Evolutionary conservation across 1,284 basidiomycete species (phyloP).

Genomic region (Blastosporella zonata): DNA sequence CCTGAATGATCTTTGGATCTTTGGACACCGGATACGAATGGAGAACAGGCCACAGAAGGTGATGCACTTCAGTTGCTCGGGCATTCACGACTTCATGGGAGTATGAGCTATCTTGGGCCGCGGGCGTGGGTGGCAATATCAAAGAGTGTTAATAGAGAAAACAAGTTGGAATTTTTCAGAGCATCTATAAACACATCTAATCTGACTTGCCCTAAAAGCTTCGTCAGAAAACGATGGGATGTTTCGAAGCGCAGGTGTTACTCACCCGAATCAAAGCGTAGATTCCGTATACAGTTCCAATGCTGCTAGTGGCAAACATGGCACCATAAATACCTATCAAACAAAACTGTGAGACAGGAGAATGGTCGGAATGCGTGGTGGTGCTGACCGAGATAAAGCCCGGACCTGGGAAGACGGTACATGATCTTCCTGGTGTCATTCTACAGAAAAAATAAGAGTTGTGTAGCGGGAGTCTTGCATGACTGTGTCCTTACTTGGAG

Average conservation of each 20-base stretch:
- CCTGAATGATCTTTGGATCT: background rate
- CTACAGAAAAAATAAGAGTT: slow-evolving; percentile 22
- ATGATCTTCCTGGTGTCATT: slow-evolving; percentile 33
- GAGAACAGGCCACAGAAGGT: background rate
- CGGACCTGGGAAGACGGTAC: slow-evolving; percentile 35
- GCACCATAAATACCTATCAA: slow-evolving; percentile 51
- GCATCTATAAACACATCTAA: slow-evolving; percentile 20
- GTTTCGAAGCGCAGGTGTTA: slow-evolving; percentile 10
- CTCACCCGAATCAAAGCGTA: slow-evolving; percentile 53
- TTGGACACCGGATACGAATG: background rate
- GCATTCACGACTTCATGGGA: background rate
- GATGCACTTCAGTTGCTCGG: background rate
- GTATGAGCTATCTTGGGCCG: background rate
- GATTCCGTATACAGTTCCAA: slow-evolving; percentile 47
- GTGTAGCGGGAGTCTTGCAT: background rate
- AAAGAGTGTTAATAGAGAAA: background rate
- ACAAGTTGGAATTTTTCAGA: slow-evolving; percentile 7
- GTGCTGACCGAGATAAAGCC: slow-evolving; percentile 38
- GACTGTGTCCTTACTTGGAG: slow-evolving; percentile 51
- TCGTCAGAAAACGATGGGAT: background rate
- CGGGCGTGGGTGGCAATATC: background rate
- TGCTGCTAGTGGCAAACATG: slow-evolving; percentile 52
- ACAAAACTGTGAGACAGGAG: slow-evolving; percentile 1
- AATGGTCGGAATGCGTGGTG: background rate
- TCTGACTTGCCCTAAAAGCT: slow-evolving; percentile 28